Percentiles rank a stretch among this genome's conserved stretches.
Evolutionary conservation across 768 basidiomycete genomes (phyloP).

Genomic region (Hygrocybe coccinea): DNA sequence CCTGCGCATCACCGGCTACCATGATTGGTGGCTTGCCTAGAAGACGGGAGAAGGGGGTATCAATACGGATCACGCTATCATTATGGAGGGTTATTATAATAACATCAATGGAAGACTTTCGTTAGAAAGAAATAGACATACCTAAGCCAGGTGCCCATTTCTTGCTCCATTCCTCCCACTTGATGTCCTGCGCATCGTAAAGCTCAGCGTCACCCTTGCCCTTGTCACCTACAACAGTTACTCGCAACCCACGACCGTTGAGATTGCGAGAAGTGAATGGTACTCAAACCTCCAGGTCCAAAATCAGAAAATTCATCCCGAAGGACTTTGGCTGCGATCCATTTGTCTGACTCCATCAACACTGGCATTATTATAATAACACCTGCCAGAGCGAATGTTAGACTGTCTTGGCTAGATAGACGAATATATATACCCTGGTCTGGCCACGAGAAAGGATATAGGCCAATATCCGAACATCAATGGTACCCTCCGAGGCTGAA

Average conservation of each 20-base stretch:
- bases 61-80: conserved; percentile 87
- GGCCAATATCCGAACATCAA: no score
- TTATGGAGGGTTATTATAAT: no score
- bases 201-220: conserved; percentile 86
- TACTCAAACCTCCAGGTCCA: conserved; percentile 89
- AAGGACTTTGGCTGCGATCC: no score
- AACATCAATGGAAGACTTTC: conserved; percentile 9
- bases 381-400: no score
- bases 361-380: conserved; percentile 78
- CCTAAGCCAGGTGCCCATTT: conserved; percentile 83
- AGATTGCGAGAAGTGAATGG: conserved; percentile 87
- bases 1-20: no score
- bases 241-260: conserved; percentile 88
- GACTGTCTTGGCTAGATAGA: no score
- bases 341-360: conserved; percentile 85
- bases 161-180: conserved; percentile 83
- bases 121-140: conserved; percentile 34
- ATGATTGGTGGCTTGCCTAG: conserved; percentile 96
- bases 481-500: background rate
- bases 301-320: no score
- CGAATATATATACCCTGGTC: no score
- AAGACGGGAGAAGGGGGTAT: conserved; percentile 94
- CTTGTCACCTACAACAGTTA: conserved; percentile 87
- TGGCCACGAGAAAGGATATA: no score
- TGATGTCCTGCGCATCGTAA: conserved; percentile 59